Evolutionary conservation across 768 basidiomycete genomes (phyloP).

Genomic region (Hemileccinum rubropunctum): DNA sequence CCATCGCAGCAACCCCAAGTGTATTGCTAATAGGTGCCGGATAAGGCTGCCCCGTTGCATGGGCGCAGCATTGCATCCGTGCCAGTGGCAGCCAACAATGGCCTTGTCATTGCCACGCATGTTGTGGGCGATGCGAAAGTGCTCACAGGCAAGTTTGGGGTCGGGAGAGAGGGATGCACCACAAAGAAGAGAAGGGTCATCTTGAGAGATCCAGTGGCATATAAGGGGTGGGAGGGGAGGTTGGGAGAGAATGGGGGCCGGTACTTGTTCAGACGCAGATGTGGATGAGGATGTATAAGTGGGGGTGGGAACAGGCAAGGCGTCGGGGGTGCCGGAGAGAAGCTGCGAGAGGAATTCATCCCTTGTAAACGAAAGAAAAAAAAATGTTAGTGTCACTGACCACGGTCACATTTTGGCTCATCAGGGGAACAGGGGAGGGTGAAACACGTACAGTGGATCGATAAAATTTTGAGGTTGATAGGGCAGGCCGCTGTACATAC

Average conservation of each 20-base stretch:
- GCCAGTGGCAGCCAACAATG: conserved; percentile 9
- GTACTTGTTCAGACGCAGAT: not conserved
- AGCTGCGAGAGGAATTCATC: conserved; percentile 18
- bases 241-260: not conserved
- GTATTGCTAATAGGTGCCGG: conserved; percentile 17
- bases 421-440: not conserved
- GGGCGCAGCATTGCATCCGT: conserved; percentile 9
- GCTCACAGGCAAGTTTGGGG: conserved; percentile 5
- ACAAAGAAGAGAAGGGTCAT: conserved; percentile 1
- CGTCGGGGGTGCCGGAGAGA: not conserved
- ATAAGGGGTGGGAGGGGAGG: not conserved
- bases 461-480: not conserved
- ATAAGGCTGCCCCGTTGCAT: conserved; percentile 24
- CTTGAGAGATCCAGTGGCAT: conserved; percentile 12
- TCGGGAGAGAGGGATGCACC: conserved; percentile 6
- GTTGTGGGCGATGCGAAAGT: conserved; percentile 15
- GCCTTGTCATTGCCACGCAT: conserved; percentile 20
- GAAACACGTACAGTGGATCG: conserved; percentile 14
- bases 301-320: not conserved
- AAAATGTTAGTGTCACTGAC: not conserved
- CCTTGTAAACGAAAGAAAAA: not conserved
- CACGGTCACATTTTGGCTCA: not conserved
- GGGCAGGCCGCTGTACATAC: not conserved
- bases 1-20: conserved; percentile 17
- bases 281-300: not conserved